These are phyloP conservation scores for Oidium heveae DNA, from an alignment of 2,329 filamentous ascomycete genomes.

Conservation along the genomic window DNA sequence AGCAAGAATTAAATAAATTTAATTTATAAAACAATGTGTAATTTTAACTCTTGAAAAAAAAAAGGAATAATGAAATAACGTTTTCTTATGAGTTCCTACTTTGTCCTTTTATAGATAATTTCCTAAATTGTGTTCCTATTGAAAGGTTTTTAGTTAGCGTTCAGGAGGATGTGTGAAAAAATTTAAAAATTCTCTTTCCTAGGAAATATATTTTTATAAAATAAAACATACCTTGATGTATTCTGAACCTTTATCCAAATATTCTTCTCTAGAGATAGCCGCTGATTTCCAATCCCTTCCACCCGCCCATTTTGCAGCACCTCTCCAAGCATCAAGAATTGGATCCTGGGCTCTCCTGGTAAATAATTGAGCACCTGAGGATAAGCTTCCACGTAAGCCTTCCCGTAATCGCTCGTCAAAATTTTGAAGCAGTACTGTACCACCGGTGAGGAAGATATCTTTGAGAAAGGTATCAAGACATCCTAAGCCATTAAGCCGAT, in stretches of 20 bases:
- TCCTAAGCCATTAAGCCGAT: conserved; percentile 37
- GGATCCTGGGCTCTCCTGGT: conserved; percentile 54
- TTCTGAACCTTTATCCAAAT: conserved; percentile 72
- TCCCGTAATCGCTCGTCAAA: conserved; percentile 61
- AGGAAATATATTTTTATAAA: not conserved
- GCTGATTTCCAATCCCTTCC: conserved; percentile 32
- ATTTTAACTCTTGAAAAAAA: no score
- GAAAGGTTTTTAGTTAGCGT: no score
- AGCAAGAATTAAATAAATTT: no score
- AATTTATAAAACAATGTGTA: no score
- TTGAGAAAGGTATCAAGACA: conserved; percentile 45
- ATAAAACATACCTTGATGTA: conserved; percentile 48
- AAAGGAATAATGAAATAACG: no score
- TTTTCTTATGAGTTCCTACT: no score
- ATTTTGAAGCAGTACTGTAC: conserved; percentile 61
- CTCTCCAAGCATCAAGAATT: conserved; percentile 75
- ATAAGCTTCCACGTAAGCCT: conserved; percentile 49
- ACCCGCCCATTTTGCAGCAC: conserved; percentile 64
- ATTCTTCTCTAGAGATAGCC: conserved; percentile 59
- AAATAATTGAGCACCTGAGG: conserved; percentile 37
- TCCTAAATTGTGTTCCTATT: conserved; percentile 39
- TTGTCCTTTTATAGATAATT: conserved; percentile 22
- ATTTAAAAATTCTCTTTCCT: no score
- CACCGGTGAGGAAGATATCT: conserved; percentile 88
- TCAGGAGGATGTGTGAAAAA: no score